Evolutionary conservation across 2,329 filamentous ascomycete genomes (phyloP), one percentile per base, ranked within the genome.

Genomic region (Aspergillus pseudonomiae): DNA sequence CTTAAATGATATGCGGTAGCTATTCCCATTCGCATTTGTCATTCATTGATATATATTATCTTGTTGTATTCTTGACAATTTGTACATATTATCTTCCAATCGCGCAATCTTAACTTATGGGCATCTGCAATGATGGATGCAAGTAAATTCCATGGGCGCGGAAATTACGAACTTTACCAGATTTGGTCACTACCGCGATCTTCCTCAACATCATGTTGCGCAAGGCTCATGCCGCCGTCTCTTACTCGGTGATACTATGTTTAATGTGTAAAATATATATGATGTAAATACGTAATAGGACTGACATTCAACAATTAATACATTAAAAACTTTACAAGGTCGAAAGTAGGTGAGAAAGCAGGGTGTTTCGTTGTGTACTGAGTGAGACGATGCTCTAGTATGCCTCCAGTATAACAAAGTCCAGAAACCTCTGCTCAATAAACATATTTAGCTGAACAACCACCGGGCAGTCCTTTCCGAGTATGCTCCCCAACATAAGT

Each of bases 131-230:
- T 12, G 34, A 39, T 39, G 39, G 2, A 24, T 24, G 21, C 2
- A 24, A 24, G 21, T 41, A 2, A 56, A n/a, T 45, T 46, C 30
- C 46, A 59, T 41, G 59, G 52, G 46, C 46, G 57, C 61, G 57
- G 65, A 61, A 63, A 64, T 48, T 58, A 53, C 43, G 34, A 57
- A 34, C 59, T 67, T 65, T 45, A 52, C 64, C 59, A 34, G 46
- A 65, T 66, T 30, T 60, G 53, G 60, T 34, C 41, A 60, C 6
- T 5, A 52, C 26, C 45, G 21, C 45, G 7, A n/a, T 10, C 19
- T 43, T 6, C 16, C 34, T 36, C 14, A 36, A 36, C 12, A 36
- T 36, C 34, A 36, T 36, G 12, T 14, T 36, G 5, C 34, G 34
- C 34, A 36, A 36, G 7, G 16, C 36, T 41, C 36, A 7, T 41